Evolutionary conservation across 2,329 filamentous ascomycete species (phyloP).

Genomic region (Fusarium xylarioides): DNA sequence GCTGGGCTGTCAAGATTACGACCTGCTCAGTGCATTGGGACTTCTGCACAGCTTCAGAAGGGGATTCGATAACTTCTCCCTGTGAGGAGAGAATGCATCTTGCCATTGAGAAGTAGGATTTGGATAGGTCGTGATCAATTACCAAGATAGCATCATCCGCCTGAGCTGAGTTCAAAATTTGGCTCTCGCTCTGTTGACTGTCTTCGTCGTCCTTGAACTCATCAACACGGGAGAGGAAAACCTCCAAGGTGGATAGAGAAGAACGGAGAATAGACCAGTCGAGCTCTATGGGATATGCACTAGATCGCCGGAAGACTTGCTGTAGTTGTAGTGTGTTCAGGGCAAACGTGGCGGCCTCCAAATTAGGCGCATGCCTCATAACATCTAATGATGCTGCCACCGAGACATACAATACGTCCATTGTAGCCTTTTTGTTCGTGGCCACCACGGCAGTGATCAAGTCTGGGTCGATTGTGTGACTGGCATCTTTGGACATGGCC

Average conservation of each 20-base stretch:
- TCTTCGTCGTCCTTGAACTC: slow-evolving; percentile 52
- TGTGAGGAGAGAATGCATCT: slow-evolving; percentile 48
- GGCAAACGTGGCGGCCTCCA: slow-evolving; percentile 59
- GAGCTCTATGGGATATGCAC: slow-evolving; percentile 52
- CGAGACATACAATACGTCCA: slow-evolving; percentile 62
- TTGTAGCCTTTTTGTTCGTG: slow-evolving; percentile 61
- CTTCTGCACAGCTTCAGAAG: slow-evolving; percentile 33
- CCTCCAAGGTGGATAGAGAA: slow-evolving; percentile 57
- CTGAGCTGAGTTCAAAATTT: slow-evolving; percentile 51
- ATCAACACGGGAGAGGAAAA: slow-evolving; percentile 57
- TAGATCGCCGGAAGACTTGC: slow-evolving; percentile 60
- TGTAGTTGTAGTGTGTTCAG: slow-evolving; percentile 62
- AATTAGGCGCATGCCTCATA: slow-evolving; percentile 55
- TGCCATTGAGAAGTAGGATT: slow-evolving; percentile 59
- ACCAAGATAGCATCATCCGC: slow-evolving; percentile 58
- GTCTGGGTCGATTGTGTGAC: slow-evolving; percentile 53
- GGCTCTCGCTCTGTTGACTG: slow-evolving; percentile 51
- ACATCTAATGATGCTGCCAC: slow-evolving; percentile 61
- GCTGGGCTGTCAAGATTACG: slow-evolving; percentile 56
- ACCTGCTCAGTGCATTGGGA: slow-evolving; percentile 55
- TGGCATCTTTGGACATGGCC: slow-evolving; percentile 58
- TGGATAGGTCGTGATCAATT: slow-evolving; percentile 60
- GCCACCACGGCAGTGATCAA: slow-evolving; percentile 60
- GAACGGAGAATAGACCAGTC: slow-evolving; percentile 59
- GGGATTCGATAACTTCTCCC: slow-evolving; percentile 15